phyloP scores from a whole-genome alignment of 257 asterid species.

The Avicennia marina region DNA sequence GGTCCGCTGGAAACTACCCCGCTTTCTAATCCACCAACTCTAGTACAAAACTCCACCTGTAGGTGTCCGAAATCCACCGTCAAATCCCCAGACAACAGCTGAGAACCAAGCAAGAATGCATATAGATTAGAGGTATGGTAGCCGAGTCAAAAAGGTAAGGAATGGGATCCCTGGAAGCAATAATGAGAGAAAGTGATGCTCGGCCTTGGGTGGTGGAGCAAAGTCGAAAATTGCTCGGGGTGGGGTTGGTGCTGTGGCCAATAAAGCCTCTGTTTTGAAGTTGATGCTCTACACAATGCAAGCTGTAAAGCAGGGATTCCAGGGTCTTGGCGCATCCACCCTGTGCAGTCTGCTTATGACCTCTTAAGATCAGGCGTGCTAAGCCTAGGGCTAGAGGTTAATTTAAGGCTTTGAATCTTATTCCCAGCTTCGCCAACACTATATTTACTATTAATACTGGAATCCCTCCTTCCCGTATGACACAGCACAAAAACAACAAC shows the following conservation, averaged over 20 bases:
- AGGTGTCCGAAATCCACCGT: too few relatives aligned
- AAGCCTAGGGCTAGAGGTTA: constrained; percentile 89
- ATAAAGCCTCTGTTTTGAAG: constrained; percentile 76
- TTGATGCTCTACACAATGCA: constrained; percentile 86
- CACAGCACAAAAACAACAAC: too few relatives aligned
- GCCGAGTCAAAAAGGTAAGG: too few relatives aligned
- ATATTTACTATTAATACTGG: too few relatives aligned
- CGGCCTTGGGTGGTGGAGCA: constrained; percentile 79
- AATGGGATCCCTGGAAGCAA: constrained; percentile 96
- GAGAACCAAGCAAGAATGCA: too few relatives aligned
- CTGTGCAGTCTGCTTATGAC: constrained; percentile 78
- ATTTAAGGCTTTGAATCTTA: constrained; percentile 7
- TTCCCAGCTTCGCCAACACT: too few relatives aligned
- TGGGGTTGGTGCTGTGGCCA: constrained; percentile 86
- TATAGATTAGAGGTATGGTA: too few relatives aligned
- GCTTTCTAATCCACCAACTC: too few relatives aligned
- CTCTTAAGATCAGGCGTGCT: constrained; percentile 56
- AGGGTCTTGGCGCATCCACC: constrained; percentile 95
- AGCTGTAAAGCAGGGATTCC: constrained; percentile 88
- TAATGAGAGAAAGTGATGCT: constrained; percentile 88
- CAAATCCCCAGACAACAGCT: too few relatives aligned
- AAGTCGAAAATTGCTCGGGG: constrained; percentile 92
- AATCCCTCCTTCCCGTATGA: too few relatives aligned
- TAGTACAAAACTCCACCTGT: too few relatives aligned
- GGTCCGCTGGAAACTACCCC: too few relatives aligned